Conservation (phyloP, 345 rosid genomes). For the Conringia planisiliqua region DNA sequence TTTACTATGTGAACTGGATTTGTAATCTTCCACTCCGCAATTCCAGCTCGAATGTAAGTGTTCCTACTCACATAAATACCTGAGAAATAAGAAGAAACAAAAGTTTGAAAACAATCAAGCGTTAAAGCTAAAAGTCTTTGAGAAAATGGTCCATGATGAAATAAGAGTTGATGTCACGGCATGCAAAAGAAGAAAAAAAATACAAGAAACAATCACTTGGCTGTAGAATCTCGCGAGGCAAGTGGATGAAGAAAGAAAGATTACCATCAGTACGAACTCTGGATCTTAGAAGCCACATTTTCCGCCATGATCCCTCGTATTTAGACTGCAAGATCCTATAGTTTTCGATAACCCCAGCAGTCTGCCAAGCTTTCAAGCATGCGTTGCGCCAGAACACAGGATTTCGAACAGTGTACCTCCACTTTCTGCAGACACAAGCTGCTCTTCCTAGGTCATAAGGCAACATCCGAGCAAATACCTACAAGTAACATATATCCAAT, state of each 20-base stretch:
- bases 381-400: constrained; percentile 90
- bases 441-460: constrained; percentile 88
- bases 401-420: constrained; percentile 91
- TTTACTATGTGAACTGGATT: constrained; percentile 97
- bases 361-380: constrained; percentile 96
- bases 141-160: neutral
- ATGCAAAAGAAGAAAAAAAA: neutral
- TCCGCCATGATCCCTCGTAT: constrained; percentile 92
- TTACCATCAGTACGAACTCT: constrained; percentile 92
- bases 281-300: constrained; percentile 96
- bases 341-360: constrained; percentile 78
- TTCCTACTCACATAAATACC: constrained; percentile 96
- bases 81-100: constrained; percentile 28
- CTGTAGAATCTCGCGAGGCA: neutral
- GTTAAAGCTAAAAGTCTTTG: neutral
- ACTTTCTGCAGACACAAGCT: constrained; percentile 84
- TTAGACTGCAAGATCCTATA: constrained; percentile 72
- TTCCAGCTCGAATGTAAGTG: constrained; percentile 84
- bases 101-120: constrained; percentile 5
- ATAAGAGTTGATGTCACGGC: neutral
- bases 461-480: constrained; percentile 83
- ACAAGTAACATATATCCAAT: constrained; percentile 26
- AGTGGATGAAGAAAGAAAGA: neutral
- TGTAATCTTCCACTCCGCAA: constrained; percentile 80
- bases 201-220: neutral